Conservation (phyloP, 495 filamentous ascomycete genomes). For the Penicillium cosmopolitanum region DNA sequence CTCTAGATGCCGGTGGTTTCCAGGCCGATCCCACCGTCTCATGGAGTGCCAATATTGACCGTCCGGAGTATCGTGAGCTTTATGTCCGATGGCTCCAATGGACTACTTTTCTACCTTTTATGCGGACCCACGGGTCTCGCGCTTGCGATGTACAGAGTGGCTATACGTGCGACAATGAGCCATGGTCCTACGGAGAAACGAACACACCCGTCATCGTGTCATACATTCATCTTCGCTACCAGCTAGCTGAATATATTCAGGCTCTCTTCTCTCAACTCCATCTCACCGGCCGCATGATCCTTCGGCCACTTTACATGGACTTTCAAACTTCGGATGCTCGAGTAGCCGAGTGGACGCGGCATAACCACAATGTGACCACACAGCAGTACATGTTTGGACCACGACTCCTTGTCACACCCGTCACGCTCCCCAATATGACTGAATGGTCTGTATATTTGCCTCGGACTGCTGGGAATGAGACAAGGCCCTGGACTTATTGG, state of each 20-base stretch:
- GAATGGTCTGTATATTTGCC: constrained; percentile 38
- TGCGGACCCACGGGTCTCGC: constrained; percentile 35
- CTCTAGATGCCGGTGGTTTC: constrained; percentile 37
- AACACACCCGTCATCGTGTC: constrained; percentile 29
- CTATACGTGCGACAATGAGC: constrained; percentile 36
- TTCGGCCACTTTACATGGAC: constrained; percentile 38
- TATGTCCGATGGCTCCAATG: constrained; percentile 38
- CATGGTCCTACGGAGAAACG: constrained; percentile 35
- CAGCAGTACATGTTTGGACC: constrained; percentile 41
- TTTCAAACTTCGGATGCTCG: constrained; percentile 27
- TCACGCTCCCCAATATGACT: constrained; percentile 29
- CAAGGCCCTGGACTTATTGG: constrained; percentile 34
- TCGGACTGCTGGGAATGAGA: constrained; percentile 12
- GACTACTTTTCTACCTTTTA: constrained; percentile 36
- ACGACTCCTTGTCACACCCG: constrained; percentile 28
- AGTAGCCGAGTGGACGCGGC: constrained; percentile 20
- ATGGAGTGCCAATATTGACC: constrained; percentile 34
- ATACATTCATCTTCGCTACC: constrained; percentile 36
- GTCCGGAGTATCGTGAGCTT: constrained; percentile 33
- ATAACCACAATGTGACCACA: constrained; percentile 28
- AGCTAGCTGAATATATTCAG: constrained; percentile 24
- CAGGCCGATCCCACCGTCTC: constrained; percentile 32
- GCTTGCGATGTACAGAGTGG: constrained; percentile 26
- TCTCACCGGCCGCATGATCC: constrained; percentile 29
- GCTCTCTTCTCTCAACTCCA: constrained; percentile 28